These are phyloP conservation scores for Colletotrichum australisinense DNA, from an alignment of 2,329 filamentous ascomycete species.

Conservation along the genomic window DNA sequence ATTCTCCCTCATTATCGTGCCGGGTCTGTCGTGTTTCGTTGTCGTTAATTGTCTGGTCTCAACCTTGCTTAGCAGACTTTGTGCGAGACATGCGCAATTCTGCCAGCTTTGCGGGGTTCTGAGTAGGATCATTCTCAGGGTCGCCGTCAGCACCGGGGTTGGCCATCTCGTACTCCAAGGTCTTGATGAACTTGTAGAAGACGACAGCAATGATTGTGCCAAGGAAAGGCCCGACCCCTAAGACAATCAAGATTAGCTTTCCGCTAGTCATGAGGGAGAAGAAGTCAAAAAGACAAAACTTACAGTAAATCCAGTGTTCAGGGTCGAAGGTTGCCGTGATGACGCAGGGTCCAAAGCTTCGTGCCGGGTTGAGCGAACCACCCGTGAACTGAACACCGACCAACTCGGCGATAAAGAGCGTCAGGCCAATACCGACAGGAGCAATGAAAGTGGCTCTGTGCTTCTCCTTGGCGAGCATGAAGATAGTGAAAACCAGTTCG, in stretches of 20 bases:
- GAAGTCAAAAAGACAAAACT: constrained; percentile 43
- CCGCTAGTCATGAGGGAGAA: neutral
- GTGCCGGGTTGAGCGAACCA: constrained; percentile 59
- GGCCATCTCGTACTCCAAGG: constrained; percentile 56
- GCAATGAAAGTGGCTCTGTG: constrained; percentile 60
- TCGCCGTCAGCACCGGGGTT: constrained; percentile 60
- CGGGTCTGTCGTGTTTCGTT: neutral
- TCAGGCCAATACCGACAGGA: constrained; percentile 59
- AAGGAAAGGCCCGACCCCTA: constrained; percentile 48
- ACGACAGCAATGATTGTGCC: constrained; percentile 48
- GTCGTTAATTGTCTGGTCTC: neutral
- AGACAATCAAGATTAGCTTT: constrained; percentile 9
- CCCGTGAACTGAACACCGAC: constrained; percentile 61
- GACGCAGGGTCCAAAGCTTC: constrained; percentile 59
- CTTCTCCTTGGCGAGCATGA: constrained; percentile 64
- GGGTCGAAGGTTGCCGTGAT: constrained; percentile 52
- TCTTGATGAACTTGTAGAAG: constrained; percentile 55
- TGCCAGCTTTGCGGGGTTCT: constrained; percentile 54
- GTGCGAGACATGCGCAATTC: constrained; percentile 34
- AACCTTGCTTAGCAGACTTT: constrained; percentile 26
- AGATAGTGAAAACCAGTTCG: constrained; percentile 60
- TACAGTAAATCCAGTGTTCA: constrained; percentile 62
- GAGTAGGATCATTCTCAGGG: constrained; percentile 54
- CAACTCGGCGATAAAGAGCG: constrained; percentile 58
- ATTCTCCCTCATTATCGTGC: constrained; percentile 22